Evolutionary conservation across 345 rosid genomes (phyloP), one percentile per base, ranked within the genome.

Genomic region (Syzygium oleosum): DNA sequence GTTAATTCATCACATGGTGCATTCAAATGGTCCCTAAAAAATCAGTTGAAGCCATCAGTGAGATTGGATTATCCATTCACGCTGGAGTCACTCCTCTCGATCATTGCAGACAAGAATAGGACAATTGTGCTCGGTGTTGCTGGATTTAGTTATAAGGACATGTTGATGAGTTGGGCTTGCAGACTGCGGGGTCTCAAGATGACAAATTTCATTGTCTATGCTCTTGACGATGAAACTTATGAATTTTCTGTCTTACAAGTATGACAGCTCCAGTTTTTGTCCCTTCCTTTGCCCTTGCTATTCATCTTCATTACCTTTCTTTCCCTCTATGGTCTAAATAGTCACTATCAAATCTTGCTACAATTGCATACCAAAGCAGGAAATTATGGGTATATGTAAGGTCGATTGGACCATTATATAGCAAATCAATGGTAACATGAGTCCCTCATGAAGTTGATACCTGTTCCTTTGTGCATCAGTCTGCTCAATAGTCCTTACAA

Each of bases 81-180:
- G 52, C 63, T 96, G 61, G 94, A 94, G 91, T 94, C 95, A 55
- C 96, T 96, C 78, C 98, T 98, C 85, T 90, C 92, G 4, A 52
- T 90, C 86, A 85, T 87, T 88, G 98, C 96, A 61, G 99, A 96
- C 90, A 89, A 92, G 89, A 96, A 94, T 86, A 93, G 88, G 88
- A 94, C 97, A 49, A 65, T 96, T 89, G 94, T 98, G 88, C 97
- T 98, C 86, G 91, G 96, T 58, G 91, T 98, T 87, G 97, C 98
- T 89, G 99, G 99, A 88, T 93, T 91, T 92, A 98, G 99, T 87
- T 96, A 96, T 84, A 96, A 93, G 91, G 99, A 96, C 90, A 94
- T 96, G 99, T 80, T 96, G 90, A 96, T 98, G 99, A 98, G 96
- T 92, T 96, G 99, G 99, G 96, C 91, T 52, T 96, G 99, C 94